phyloP scores from a whole-genome alignment of 805 yeast genomes.

The Starmerella roubikii region DNA sequence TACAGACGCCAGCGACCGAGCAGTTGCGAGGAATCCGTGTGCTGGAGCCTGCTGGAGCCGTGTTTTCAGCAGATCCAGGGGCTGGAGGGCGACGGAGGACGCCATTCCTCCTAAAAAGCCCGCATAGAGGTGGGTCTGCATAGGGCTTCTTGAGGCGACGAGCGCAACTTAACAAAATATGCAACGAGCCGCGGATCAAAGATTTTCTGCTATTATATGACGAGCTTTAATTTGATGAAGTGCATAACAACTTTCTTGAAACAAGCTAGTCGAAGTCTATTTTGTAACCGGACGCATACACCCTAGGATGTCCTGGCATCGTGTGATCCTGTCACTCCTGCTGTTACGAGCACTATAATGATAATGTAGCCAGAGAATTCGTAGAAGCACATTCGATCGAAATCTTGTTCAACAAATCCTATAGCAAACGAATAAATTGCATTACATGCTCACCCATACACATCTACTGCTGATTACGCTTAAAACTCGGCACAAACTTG shows the following conservation, averaged over 20 bases:
- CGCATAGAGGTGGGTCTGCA: slow-evolving; percentile 44
- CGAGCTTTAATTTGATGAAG: not conserved
- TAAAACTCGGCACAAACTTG: slow-evolving; percentile 4
- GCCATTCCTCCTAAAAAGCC: slow-evolving; percentile 79
- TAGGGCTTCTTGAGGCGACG: not conserved
- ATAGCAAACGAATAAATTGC: not conserved
- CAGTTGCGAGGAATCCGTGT: slow-evolving; percentile 16
- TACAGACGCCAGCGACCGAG: slow-evolving; percentile 13
- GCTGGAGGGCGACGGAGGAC: slow-evolving; percentile 70
- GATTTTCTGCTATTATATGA: not conserved
- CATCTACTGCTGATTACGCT: not conserved
- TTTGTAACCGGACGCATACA: too few relatives aligned
- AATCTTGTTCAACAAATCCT: too few relatives aligned
- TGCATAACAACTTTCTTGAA: not conserved
- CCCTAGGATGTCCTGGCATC: too few relatives aligned
- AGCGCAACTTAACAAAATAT: not conserved
- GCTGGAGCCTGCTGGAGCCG: slow-evolving; percentile 52
- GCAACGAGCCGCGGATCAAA: not conserved
- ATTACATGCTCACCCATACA: too few relatives aligned
- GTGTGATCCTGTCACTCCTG: too few relatives aligned
- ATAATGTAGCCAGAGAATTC: too few relatives aligned
- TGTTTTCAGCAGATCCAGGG: slow-evolving; percentile 79
- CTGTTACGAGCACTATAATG: too few relatives aligned
- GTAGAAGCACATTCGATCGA: too few relatives aligned
- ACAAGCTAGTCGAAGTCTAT: not conserved